Conservation (phyloP, 192 early-diverging fungal genomes). For the Dissophora globulifera region DNA sequence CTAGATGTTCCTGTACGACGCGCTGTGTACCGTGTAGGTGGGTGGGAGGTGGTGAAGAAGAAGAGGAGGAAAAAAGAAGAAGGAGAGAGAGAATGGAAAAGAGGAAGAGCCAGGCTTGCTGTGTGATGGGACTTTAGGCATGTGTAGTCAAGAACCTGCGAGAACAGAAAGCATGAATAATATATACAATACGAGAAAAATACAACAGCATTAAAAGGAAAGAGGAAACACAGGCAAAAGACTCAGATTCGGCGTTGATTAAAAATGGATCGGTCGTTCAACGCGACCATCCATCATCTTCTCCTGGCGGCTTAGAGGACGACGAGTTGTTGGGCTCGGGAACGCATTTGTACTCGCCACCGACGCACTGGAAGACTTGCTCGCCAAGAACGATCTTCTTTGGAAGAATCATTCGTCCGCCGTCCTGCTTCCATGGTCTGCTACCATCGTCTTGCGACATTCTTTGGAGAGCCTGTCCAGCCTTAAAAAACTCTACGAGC, state of each 20-base stretch:
- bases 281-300: slow-evolving; percentile 50
- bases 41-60: background rate
- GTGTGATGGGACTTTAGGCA: background rate
- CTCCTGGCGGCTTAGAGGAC: slow-evolving; percentile 43
- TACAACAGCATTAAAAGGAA: background rate
- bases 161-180: background rate
- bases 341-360: slow-evolving; percentile 51
- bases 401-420: slow-evolving; percentile 44
- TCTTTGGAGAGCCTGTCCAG: slow-evolving; percentile 51
- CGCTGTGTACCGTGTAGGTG: no score
- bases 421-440: slow-evolving; percentile 53
- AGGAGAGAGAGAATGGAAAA: background rate
- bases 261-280: background rate
- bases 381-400: slow-evolving; percentile 53
- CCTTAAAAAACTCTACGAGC: slow-evolving; percentile 53
- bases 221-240: background rate
- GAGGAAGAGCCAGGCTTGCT: background rate
- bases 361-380: slow-evolving; percentile 52
- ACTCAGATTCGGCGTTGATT: no score
- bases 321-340: slow-evolving; percentile 39
- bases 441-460: slow-evolving; percentile 62
- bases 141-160: background rate
- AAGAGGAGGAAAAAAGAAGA: background rate
- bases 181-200: background rate
- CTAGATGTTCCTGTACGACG: background rate